phyloP scores from a whole-genome alignment of 2,329 filamentous ascomycete species.

The Nothomitra cinnamomea region DNA sequence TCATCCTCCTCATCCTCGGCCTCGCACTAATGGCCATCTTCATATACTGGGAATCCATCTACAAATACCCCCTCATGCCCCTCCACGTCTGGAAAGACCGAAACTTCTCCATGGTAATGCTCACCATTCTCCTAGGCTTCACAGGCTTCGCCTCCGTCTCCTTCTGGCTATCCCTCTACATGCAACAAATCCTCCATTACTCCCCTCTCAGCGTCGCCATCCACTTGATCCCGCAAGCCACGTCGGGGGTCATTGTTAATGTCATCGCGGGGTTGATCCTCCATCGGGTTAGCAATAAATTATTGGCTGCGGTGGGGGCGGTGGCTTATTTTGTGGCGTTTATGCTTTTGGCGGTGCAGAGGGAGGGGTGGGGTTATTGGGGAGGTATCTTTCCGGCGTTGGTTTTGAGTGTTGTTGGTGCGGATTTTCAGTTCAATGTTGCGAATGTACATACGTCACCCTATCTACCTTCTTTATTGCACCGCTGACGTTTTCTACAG shows the following conservation, averaged over 20 bases:
- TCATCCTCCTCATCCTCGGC: slow-evolving; percentile 44
- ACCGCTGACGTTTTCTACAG: too few relatives aligned
- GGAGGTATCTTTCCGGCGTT: slow-evolving; percentile 45
- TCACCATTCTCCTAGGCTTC: slow-evolving; percentile 40
- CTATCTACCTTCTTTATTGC: too few relatives aligned
- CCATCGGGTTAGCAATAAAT: slow-evolving; percentile 45
- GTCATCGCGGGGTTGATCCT: slow-evolving; percentile 43
- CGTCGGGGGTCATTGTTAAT: slow-evolving; percentile 46
- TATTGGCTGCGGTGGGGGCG: slow-evolving; percentile 38
- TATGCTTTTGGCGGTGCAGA: too few relatives aligned
- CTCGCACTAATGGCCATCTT: slow-evolving; percentile 38
- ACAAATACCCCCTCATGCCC: slow-evolving; percentile 28
- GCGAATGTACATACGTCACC: slow-evolving; percentile 35
- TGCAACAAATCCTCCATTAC: slow-evolving; percentile 38
- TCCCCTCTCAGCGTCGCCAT: slow-evolving; percentile 42
- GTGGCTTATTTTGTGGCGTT: slow-evolving; percentile 33
- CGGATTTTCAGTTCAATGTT: slow-evolving; percentile 54
- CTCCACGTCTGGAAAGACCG: slow-evolving; percentile 42
- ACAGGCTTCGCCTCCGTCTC: slow-evolving; percentile 42
- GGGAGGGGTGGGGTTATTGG: slow-evolving; percentile 37
- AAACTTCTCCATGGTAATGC: slow-evolving; percentile 46
- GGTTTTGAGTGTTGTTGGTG: slow-evolving; percentile 43
- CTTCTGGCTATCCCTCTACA: slow-evolving; percentile 49
- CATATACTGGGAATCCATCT: slow-evolving; percentile 43
- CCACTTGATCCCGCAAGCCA: slow-evolving; percentile 46